Percentiles rank a stretch among this genome's conserved stretches.
Evolutionary conservation across 2,329 filamentous ascomycete genomes (phyloP).

Genomic region (Beauveria medogensis): DNA sequence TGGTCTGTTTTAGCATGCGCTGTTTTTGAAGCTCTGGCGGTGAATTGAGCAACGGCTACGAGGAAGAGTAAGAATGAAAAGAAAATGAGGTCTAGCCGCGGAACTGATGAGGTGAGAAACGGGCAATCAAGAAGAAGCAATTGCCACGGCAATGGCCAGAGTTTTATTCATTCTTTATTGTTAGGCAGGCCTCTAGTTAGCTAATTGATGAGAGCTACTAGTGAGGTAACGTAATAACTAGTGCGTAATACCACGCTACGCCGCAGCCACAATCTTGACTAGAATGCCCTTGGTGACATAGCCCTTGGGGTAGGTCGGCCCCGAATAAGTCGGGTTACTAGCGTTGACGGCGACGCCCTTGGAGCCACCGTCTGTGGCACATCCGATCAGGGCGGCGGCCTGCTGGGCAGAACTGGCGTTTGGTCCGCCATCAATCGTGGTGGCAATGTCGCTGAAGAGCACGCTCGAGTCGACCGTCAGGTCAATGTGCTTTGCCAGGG

Average conservation of each 20-base stretch:
- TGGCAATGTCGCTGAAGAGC: constrained; percentile 20
- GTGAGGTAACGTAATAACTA: too few species aligned
- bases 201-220: too few species aligned
- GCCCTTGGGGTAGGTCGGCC: constrained; percentile 15
- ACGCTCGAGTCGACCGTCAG: constrained; percentile 16
- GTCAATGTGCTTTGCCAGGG: constrained; percentile 20
- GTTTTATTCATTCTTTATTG: too few species aligned
- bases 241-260: not conserved
- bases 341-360: constrained; percentile 14
- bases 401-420: not conserved
- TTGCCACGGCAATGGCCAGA: too few species aligned
- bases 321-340: constrained; percentile 13
- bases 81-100: too few species aligned
- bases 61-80: too few species aligned
- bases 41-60: too few species aligned
- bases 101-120: too few species aligned
- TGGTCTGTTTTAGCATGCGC: too few species aligned
- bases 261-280: constrained; percentile 20
- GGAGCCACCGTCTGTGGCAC: constrained; percentile 19
- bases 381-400: constrained; percentile 19
- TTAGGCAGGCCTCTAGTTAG: too few species aligned
- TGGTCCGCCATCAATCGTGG: constrained; percentile 20
- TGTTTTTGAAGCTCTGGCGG: too few species aligned
- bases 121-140: too few species aligned
- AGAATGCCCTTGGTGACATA: constrained; percentile 18